phyloP scores from a whole-genome alignment of 371 early-diverging fungal species.

The Gilbertella persicaria region DNA sequence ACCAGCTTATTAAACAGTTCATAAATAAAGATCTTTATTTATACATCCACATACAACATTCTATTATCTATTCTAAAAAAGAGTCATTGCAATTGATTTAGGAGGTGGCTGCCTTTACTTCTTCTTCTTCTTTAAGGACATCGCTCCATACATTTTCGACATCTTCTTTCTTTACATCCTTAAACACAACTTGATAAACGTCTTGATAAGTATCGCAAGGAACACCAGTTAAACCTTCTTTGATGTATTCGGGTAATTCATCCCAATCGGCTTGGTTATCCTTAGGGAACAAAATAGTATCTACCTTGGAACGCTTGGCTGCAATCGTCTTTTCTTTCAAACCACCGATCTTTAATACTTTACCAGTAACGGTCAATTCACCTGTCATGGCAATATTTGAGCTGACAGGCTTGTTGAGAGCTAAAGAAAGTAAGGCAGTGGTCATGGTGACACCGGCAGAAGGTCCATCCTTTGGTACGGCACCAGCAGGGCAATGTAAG shows the following conservation, averaged over 20 bases:
- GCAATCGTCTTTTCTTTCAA: constrained; percentile 97
- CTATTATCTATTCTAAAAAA: background rate
- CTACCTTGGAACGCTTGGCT: constrained; percentile 93
- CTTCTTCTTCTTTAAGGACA: constrained; percentile 21
- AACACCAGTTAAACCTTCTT: constrained; percentile 83
- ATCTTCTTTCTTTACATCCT: constrained; percentile 22
- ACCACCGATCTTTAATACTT: constrained; percentile 96
- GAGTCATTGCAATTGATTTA: background rate
- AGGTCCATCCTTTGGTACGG: constrained; percentile 98
- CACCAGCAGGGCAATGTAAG: constrained; percentile 97
- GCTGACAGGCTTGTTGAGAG: constrained; percentile 73
- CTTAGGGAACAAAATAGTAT: constrained; percentile 86
- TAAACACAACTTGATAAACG: constrained; percentile 49
- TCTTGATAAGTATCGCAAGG: constrained; percentile 87
- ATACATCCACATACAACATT: background rate
- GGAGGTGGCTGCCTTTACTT: background rate
- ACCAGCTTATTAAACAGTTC: background rate
- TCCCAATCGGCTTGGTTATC: constrained; percentile 94
- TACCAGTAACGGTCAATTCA: constrained; percentile 95
- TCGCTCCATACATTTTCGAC: constrained; percentile 23
- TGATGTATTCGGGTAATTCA: constrained; percentile 88
- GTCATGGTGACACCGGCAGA: constrained; percentile 97
- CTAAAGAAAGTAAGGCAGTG: constrained; percentile 89
- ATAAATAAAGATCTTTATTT: background rate
- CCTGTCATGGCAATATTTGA: constrained; percentile 96